Percentiles rank a stretch among this genome's conserved stretches.
phyloP scores from a whole-genome alignment of 352 stramenopile species.

The Blastocystis sp. region DNA sequence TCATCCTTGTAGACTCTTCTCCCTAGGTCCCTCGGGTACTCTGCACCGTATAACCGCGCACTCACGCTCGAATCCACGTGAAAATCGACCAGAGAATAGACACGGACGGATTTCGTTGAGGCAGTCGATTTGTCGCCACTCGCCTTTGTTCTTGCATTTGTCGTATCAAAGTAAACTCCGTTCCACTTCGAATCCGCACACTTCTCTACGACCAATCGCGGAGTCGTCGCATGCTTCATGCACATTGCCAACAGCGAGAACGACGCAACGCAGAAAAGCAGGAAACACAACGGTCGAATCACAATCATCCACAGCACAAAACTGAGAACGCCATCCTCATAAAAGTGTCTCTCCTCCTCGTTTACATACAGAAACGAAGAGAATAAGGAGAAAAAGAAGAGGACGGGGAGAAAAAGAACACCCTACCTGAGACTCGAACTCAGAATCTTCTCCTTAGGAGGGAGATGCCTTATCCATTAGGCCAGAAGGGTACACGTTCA shows the following conservation, averaged over 20 bases:
- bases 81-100: no score
- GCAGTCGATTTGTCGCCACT: no score
- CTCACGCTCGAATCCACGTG: no score
- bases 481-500: slow-evolving; percentile 73
- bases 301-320: no score
- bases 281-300: not conserved
- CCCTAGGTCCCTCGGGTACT: no score
- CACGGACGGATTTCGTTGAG: no score
- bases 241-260: not conserved
- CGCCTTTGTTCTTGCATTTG: no score
- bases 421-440: slow-evolving; percentile 76
- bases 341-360: no score
- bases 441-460: slow-evolving; percentile 77
- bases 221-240: not conserved
- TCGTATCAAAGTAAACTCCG: not conserved
- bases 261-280: not conserved
- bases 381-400: slow-evolving; percentile 26
- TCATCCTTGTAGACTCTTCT: no score
- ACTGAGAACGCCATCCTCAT: no score
- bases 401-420: slow-evolving; percentile 69
- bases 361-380: no score
- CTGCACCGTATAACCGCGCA: no score
- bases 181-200: not conserved
- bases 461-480: slow-evolving; percentile 77
- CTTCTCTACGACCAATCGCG: not conserved